A percentile compares a stretch with the other conserved stretches of the same genome.
phyloP scores from a whole-genome alignment of 2,329 filamentous ascomycete genomes.

The Arachnomyces sp. region DNA sequence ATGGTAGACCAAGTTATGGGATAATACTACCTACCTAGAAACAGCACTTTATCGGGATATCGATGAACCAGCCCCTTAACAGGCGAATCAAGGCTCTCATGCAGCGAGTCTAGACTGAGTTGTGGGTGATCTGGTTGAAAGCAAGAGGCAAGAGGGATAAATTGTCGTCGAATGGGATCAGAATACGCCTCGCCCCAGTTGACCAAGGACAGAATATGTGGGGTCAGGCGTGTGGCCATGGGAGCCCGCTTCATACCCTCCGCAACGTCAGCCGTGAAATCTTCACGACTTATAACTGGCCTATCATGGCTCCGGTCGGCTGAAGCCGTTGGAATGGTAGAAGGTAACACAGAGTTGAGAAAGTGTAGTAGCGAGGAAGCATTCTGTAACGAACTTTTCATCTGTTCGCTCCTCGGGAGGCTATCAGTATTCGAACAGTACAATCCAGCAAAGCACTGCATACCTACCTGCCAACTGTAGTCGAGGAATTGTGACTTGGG shows the following conservation, averaged over 20 bases:
- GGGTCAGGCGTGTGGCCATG: conserved; percentile 55
- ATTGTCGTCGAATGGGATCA: conserved; percentile 55
- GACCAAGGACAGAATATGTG: conserved; percentile 52
- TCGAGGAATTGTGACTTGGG: too few species aligned
- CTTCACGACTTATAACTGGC: conserved; percentile 17
- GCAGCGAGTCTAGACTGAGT: conserved; percentile 51
- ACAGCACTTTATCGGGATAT: conserved; percentile 57
- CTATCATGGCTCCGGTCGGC: too few species aligned
- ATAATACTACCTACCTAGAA: conserved; percentile 47
- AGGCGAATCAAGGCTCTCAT: conserved; percentile 50
- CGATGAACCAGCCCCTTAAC: conserved; percentile 54
- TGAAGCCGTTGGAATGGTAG: too few species aligned
- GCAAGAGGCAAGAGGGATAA: conserved; percentile 49
- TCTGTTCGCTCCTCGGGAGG: too few species aligned
- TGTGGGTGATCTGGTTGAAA: conserved; percentile 49
- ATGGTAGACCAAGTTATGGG: neutral
- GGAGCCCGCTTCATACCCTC: conserved; percentile 47
- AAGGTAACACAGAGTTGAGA: too few species aligned
- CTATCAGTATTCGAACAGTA: too few species aligned
- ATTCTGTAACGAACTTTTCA: too few species aligned
- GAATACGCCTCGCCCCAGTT: conserved; percentile 53
- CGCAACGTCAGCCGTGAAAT: conserved; percentile 49
- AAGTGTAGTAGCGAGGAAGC: too few species aligned
- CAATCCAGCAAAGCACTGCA: too few species aligned
- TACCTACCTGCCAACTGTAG: too few species aligned